phyloP scores from a whole-genome alignment of 2,329 filamentous ascomycete genomes.

The Stromatinia cepivora region DNA sequence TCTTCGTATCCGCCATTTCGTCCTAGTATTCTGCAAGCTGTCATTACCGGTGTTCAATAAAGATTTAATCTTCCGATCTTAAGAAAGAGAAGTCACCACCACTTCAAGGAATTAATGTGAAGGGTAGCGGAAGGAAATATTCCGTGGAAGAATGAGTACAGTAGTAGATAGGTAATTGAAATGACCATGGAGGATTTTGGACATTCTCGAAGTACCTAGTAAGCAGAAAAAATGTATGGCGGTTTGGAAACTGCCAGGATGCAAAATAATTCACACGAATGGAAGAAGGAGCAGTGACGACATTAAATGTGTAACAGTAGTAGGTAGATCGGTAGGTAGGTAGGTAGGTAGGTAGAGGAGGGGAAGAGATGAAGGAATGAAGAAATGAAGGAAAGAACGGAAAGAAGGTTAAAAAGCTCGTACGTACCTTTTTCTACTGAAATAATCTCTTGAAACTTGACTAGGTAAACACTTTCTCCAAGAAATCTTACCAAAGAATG shows the following conservation, averaged over 20 bases:
- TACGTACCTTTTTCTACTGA: neutral
- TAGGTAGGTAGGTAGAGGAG: neutral
- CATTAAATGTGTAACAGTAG: neutral
- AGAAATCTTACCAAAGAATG: neutral
- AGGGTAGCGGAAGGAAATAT: neutral
- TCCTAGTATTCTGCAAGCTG: constrained; percentile 2
- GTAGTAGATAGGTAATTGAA: neutral
- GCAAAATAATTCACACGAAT: neutral
- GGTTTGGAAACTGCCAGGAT: too few species aligned
- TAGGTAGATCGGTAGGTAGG: too few species aligned
- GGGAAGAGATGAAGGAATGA: neutral
- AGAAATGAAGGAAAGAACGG: neutral
- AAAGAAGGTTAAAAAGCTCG: neutral
- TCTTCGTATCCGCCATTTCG: constrained; percentile 22
- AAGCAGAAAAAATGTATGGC: neutral
- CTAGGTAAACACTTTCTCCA: too few species aligned
- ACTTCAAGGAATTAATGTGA: neutral
- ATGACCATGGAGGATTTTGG: neutral
- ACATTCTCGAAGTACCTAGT: too few species aligned
- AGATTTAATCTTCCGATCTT: neutral
- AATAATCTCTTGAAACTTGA: neutral
- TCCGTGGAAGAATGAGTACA: neutral
- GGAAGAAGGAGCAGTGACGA: neutral
- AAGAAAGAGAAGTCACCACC: neutral
- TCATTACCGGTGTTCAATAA: constrained; percentile 8